These are phyloP conservation scores for Priceomyces fermenticarens DNA, from an alignment of 805 yeast genomes.

Conservation along the genomic window DNA sequence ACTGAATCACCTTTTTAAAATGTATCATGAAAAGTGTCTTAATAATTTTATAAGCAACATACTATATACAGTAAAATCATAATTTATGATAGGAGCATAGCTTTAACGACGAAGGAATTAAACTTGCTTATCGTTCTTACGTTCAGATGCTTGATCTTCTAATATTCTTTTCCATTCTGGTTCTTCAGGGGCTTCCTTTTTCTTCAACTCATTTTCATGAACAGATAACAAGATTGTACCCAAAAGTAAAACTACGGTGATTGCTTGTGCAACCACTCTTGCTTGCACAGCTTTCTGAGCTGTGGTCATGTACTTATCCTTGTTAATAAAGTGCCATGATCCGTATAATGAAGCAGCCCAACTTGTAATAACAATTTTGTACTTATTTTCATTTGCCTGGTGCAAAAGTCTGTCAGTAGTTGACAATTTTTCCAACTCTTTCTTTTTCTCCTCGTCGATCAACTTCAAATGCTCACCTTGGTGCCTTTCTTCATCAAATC, in stretches of 20 bases:
- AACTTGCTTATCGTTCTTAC: background rate
- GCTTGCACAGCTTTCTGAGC: conserved; percentile 82
- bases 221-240: conserved; percentile 64
- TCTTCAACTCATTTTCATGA: conserved; percentile 51
- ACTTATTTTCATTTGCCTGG: conserved; percentile 52
- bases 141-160: conserved; percentile 34
- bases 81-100: too few relatives aligned
- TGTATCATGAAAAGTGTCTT: too few relatives aligned
- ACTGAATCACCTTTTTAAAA: too few relatives aligned
- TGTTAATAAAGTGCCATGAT: conserved; percentile 68
- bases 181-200: conserved; percentile 25
- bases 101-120: too few relatives aligned
- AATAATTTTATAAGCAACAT: too few relatives aligned
- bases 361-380: conserved; percentile 62
- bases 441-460: conserved; percentile 43
- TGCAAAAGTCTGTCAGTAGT: conserved; percentile 48
- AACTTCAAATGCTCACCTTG: conserved; percentile 43
- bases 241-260: conserved; percentile 66
- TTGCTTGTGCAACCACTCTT: conserved; percentile 83
- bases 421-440: conserved; percentile 51
- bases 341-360: conserved; percentile 84
- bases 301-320: conserved; percentile 65
- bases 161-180: conserved; percentile 33
- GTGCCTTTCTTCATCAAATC: conserved; percentile 62
- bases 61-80: too few relatives aligned